These are phyloP conservation scores for Trichocomaceae sp. DNA, from an alignment of 2,329 filamentous ascomycete species.

Conservation along the genomic window DNA sequence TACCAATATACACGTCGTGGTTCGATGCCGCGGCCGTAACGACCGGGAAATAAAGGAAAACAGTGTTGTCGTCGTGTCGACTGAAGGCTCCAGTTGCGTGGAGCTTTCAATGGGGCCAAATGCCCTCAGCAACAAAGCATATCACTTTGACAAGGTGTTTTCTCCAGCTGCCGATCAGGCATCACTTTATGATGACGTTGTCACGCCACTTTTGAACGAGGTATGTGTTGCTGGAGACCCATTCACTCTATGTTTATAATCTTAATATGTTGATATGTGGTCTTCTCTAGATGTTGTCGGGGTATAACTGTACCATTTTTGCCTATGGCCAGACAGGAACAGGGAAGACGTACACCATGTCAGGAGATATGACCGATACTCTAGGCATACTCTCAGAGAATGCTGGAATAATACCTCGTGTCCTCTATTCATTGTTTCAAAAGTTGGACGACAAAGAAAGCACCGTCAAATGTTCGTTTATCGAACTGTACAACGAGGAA, in stretches of 20 bases:
- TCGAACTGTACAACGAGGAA: slow-evolving; percentile 97
- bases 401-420: slow-evolving; percentile 91
- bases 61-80: slow-evolving; percentile 82
- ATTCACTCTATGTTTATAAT: not conserved
- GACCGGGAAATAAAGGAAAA: slow-evolving; percentile 91
- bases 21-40: slow-evolving; percentile 85
- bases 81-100: slow-evolving; percentile 82
- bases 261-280: not conserved
- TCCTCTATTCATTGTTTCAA: slow-evolving; percentile 77
- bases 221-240: slow-evolving; percentile 44
- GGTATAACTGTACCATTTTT: slow-evolving; percentile 98
- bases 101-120: slow-evolving; percentile 89
- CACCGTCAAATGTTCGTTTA: slow-evolving; percentile 95
- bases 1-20: slow-evolving; percentile 97
- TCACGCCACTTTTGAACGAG: slow-evolving; percentile 87
- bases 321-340: slow-evolving; percentile 97
- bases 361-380: slow-evolving; percentile 87
- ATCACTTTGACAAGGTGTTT: slow-evolving; percentile 95
- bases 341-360: slow-evolving; percentile 99
- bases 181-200: slow-evolving; percentile 93
- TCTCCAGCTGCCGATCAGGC: slow-evolving; percentile 88
- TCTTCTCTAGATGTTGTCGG: slow-evolving; percentile 68
- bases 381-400: slow-evolving; percentile 80
- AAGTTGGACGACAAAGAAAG: slow-evolving; percentile 79
- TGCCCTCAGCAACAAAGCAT: slow-evolving; percentile 90